Evolutionary conservation across 2,329 filamentous ascomycete species (phyloP).

Genomic region (Colletotrichum graminicola): DNA sequence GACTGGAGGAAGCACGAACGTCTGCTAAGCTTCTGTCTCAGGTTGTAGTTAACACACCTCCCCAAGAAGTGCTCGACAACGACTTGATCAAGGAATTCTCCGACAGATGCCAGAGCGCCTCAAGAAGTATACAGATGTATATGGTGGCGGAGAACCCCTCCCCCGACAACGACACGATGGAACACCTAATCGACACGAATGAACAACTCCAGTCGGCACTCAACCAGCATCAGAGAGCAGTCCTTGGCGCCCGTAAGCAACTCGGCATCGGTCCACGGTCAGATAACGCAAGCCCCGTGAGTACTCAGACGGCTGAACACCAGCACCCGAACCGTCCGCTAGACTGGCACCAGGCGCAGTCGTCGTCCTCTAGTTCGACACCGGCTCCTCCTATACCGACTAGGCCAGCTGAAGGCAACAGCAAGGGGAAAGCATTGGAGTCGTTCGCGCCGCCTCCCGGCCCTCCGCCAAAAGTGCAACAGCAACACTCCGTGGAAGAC

Average conservation of each 20-base stretch:
- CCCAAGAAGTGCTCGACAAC: slow-evolving; percentile 80
- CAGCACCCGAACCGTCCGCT: slow-evolving; percentile 40
- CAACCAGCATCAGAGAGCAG: slow-evolving; percentile 85
- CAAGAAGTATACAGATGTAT: slow-evolving; percentile 85
- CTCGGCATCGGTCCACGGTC: slow-evolving; percentile 56
- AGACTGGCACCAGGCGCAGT: slow-evolving; percentile 45
- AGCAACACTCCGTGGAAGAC: slow-evolving; percentile 49
- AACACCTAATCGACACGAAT: slow-evolving; percentile 93
- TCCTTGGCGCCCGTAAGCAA: slow-evolving; percentile 73
- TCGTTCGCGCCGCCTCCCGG: slow-evolving; percentile 39
- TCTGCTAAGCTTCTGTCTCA: slow-evolving; percentile 94
- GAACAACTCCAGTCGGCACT: slow-evolving; percentile 88
- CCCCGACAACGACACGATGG: slow-evolving; percentile 94
- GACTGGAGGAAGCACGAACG: slow-evolving; percentile 90
- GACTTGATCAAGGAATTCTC: slow-evolving; percentile 95
- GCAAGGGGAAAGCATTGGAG: slow-evolving; percentile 48
- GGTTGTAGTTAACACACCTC: slow-evolving; percentile 86
- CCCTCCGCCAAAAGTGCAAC: slow-evolving; percentile 47
- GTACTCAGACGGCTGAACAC: slow-evolving; percentile 41
- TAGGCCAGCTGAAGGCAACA: slow-evolving; percentile 36
- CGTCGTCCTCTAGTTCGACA: slow-evolving; percentile 37
- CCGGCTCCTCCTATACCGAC: slow-evolving; percentile 29
- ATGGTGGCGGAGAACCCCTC: slow-evolving; percentile 83
- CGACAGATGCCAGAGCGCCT: slow-evolving; percentile 85
- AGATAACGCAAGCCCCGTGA: slow-evolving; percentile 46